Base-by-base conservation (phyloP, 805 yeast genomes). In the Wickerhamiella kazuoi region DNA sequence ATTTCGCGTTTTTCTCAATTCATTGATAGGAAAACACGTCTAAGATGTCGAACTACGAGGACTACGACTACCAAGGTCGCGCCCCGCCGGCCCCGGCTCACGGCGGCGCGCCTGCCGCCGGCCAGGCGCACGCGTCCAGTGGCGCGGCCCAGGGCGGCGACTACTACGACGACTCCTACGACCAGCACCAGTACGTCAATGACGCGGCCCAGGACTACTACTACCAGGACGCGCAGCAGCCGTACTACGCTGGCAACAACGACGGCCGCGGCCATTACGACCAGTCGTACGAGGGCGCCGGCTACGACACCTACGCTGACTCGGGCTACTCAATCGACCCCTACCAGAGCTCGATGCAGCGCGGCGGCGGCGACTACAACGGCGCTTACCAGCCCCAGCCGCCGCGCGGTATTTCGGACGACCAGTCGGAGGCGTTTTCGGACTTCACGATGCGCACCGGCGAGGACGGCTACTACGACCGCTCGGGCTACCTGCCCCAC, bases 401-500 rank as follows among this genome's bases (percentile, higher is more conserved):
- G n/a, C 44, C 45, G 34, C 40, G 42, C 20, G 38, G 30, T 35
- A 34, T 40, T 41, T 47, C 45, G 33, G 63, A 56, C 45, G 58
- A 50, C 38, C 62, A 55, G 37, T 50, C 59, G 16, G 66, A 62
- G 48, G 57, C 64, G 4, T 62, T 60, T 41, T 46, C 57, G 36
- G 67, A 63, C 50, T 62, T 62, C 50, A 62, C 67, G 32, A 60
- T 59, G 62, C 54, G 65, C 19, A 59, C 65, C 29, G 62, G 61
- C 46, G 56, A 54, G 50, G 54, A 53, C 23, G 50, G 58, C 8
- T 58, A 60, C 49, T 59, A 61, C 47, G 62, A 61, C 39, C 52
- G 47, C 39, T 43, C 45, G 32, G 49, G 51, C 13, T 49, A 46
- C 41, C 21, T 42, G 35, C 51, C 53, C 38, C 51, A 54, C 34